Base-by-base conservation (phyloP, 2,329 filamentous ascomycete species). In the Talaromyces atroroseus region DNA sequence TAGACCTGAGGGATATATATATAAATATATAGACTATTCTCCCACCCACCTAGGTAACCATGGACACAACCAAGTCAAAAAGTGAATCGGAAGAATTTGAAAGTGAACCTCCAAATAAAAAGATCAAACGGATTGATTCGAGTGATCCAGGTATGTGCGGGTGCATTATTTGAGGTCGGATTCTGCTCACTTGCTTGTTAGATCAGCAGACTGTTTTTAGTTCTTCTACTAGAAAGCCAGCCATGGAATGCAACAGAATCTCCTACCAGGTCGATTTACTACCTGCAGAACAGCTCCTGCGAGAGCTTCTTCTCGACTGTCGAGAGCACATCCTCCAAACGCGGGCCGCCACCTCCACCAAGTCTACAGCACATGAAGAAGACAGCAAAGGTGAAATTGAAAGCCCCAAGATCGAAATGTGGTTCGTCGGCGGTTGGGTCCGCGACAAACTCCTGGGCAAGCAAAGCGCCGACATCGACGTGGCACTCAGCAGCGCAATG, bases 361-460 rank as follows among this genome's bases (percentile, higher is more conserved):
- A 26, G 24, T 26, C 24, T 26, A 26, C 24, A 42, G 5, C 38
- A n/a, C 38, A 42, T 20, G 14, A 42, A 18, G n/a, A 2, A 1
- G n/a, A 26, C 3, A 26, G 7, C 24, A 26, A n/a, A n/a, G n/a
- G 24, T 7, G 24, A 26, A 3, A 29, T 8, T 7, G 26, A 29
- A 2, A 29, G 5, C 11, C 5, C 40, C 4, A 44, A 20, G 5
- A 20, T 11, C 2, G 34, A 26, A n/a, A 54, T 54, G 52, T 54
- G 52, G 52, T 49, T 54, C 46, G 52, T 54, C 34, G 52, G 52
- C 52, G 52, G 52, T 24, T 54, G 52, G 52, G 45, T 54, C 20
- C 52, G 52, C 52, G 52, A 54, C 46, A 54, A 54, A 42, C 45
- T 54, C 16, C 34, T 54, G 3, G 45, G 52, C 16, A 54, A 40